Percentiles rank a stretch among this genome's conserved stretches.
Conservation (phyloP, 768 basidiomycete genomes). For the Pulveroboletus sp. region DNA sequence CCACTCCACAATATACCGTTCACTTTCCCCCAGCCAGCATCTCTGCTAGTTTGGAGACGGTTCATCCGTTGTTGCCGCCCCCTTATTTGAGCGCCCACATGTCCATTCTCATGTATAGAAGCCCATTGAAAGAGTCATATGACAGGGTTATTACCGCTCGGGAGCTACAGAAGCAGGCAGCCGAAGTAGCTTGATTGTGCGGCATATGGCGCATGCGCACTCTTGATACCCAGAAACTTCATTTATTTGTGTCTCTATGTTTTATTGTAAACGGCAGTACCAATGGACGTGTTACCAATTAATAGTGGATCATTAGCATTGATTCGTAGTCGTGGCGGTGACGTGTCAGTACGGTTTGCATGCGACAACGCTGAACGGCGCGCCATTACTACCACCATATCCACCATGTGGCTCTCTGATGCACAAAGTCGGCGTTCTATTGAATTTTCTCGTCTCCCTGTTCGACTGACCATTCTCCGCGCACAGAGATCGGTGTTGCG, state of each 20-base stretch:
- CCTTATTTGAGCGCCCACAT: constrained; percentile 72
- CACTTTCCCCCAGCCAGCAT: constrained; percentile 67
- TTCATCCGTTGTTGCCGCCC: constrained; percentile 69
- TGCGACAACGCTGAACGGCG: background rate
- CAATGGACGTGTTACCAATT: constrained; percentile 18
- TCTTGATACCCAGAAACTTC: constrained; percentile 23
- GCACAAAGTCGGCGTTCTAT: constrained; percentile 39
- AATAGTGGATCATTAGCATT: background rate
- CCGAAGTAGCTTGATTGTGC: background rate
- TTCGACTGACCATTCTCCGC: constrained; percentile 1
- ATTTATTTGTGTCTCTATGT: constrained; percentile 25
- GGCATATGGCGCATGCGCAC: constrained; percentile 3
- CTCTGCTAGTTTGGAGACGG: constrained; percentile 51
- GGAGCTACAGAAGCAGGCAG: constrained; percentile 30
- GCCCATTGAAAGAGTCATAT: constrained; percentile 67
- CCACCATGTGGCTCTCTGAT: constrained; percentile 52
- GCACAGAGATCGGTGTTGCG: constrained; percentile 90
- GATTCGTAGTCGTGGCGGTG: constrained; percentile 14
- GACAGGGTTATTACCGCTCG: constrained; percentile 65
- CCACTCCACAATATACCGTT: constrained; percentile 46
- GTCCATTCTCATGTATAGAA: constrained; percentile 61
- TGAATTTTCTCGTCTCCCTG: background rate
- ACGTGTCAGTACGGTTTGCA: constrained; percentile 17
- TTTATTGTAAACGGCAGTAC: constrained; percentile 24
- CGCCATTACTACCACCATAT: background rate